Percentiles rank a stretch among this genome's conserved stretches.
These are phyloP conservation scores for Pulveroboletus sp. DNA, from an alignment of 768 basidiomycete species.

Conservation along the genomic window DNA sequence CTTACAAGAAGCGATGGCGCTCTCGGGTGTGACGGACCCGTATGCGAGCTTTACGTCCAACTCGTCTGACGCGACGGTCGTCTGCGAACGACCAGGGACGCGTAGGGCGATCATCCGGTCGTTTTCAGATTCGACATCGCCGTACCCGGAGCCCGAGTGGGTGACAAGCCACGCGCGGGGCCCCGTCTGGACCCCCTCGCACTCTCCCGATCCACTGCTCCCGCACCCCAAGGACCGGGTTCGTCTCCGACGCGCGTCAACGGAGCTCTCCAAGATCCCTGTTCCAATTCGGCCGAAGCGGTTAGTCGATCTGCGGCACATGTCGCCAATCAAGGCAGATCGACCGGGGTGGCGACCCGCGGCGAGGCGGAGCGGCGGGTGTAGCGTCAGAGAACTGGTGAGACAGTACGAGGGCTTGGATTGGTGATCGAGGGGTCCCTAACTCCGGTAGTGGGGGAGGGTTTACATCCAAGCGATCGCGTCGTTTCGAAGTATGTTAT, in stretches of 20 bases:
- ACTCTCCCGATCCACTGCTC: conserved; percentile 43
- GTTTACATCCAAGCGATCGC: too few relatives aligned
- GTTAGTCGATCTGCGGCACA: conserved; percentile 48
- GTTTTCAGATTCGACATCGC: conserved; percentile 44
- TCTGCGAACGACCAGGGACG: conserved; percentile 38
- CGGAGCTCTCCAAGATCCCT: conserved; percentile 42
- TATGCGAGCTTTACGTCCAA: conserved; percentile 12
- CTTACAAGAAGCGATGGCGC: conserved; percentile 32
- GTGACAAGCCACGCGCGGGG: conserved; percentile 33
- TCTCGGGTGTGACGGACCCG: conserved; percentile 20
- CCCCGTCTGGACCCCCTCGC: conserved; percentile 57
- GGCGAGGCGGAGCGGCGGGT: conserved; percentile 56
- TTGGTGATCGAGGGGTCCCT: conserved; percentile 9
- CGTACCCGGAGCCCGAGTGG: conserved; percentile 32
- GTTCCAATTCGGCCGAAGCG: conserved; percentile 40
- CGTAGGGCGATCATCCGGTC: conserved; percentile 20
- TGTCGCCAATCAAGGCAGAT: conserved; percentile 40
- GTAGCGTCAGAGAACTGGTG: conserved; percentile 72
- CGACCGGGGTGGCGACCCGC: conserved; percentile 28
- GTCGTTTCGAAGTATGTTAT: too few relatives aligned
- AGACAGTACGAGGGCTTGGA: conserved; percentile 50
- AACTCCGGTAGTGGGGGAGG: too few relatives aligned
- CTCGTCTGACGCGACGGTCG: conserved; percentile 30
- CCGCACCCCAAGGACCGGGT: conserved; percentile 64
- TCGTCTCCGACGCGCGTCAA: conserved; percentile 52